Evolutionary conservation across 257 asterid genomes (phyloP), one percentile per base, ranked within the genome.

Genomic region (Craterostigma plantagineum): DNA sequence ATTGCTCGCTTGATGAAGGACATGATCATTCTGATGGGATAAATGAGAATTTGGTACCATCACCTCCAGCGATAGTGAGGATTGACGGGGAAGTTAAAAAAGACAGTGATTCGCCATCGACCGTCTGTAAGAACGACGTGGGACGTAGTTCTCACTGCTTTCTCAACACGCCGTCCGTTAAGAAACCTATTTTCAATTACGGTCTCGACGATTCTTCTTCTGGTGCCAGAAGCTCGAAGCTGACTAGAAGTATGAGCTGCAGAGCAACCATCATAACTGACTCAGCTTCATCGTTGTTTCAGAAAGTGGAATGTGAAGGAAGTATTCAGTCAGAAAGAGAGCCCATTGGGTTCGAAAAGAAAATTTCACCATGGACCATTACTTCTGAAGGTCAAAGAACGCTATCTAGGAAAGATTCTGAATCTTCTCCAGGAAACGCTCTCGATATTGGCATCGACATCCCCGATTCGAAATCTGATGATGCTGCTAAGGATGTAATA

Each of bases 191-290:
- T 57, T 62, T 57, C 42, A 18, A 63, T n/a, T 63, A 43, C 43
- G 78, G 69, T 39, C 54, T 53, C 10, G 48, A 54, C 18, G 62
- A 55, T 43, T 64, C 67, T n/a, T n/a, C n/a, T 36, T 54, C 72
- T 8, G 33, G 40, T 18, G 11, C 45, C 45, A 48, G 62, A 60
- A 66, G 57, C 64, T 53, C 46, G 49, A 74, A 38, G 27, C 51
- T 79, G 43, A 50, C 63, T 34, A 83, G 58, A 66, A 90, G 95
- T 46, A 69, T 71, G 57, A 90, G 95, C 75, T 83, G 92, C 67
- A 57, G 69, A 35, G 75, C 71, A 33, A 73, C 72, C 37, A 56
- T 83, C 49, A 48, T 62, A 2, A 23, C 30, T n/a, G 57, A 57
- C 49, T 52, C 62, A 2, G 58, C 49, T 33, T 67, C 83, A 42